phyloP scores from a whole-genome alignment of 768 basidiomycete species.

The Tricholoma saponaceum region DNA sequence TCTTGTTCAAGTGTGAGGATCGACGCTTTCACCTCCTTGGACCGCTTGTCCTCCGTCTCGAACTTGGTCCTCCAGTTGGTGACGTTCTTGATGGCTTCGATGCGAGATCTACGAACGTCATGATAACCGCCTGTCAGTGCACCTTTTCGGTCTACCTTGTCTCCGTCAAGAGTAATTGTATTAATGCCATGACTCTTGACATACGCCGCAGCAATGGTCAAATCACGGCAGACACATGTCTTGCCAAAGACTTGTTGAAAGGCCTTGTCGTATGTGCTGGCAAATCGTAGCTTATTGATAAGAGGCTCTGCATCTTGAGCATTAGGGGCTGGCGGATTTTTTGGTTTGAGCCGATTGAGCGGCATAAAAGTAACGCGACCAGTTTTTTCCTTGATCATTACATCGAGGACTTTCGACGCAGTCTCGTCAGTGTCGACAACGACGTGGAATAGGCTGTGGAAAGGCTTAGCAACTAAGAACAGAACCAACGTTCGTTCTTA shows the following conservation, averaged over 20 bases:
- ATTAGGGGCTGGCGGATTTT: constrained; percentile 58
- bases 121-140: constrained; percentile 95
- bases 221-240: constrained; percentile 92
- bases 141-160: constrained; percentile 96
- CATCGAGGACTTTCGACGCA: constrained; percentile 83
- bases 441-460: constrained; percentile 84
- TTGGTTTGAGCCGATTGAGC: constrained; percentile 88
- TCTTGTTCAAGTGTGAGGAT: constrained; percentile 80
- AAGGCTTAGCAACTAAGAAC: not conserved
- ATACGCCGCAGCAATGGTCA: constrained; percentile 90
- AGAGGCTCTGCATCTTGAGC: constrained; percentile 78
- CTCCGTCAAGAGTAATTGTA: constrained; percentile 96
- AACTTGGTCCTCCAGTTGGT: constrained; percentile 71
- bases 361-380: constrained; percentile 99
- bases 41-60: constrained; percentile 57
- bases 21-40: constrained; percentile 69
- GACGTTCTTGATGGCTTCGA: constrained; percentile 81
- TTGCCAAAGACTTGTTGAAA: constrained; percentile 98
- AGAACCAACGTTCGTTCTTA: not conserved
- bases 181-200: constrained; percentile 93
- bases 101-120: constrained; percentile 83
- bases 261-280: constrained; percentile 67
- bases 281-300: constrained; percentile 78
- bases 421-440: constrained; percentile 97
- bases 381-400: constrained; percentile 90